phyloP scores from a whole-genome alignment of 2,329 filamentous ascomycete species.

The Colletotrichum lini region DNA sequence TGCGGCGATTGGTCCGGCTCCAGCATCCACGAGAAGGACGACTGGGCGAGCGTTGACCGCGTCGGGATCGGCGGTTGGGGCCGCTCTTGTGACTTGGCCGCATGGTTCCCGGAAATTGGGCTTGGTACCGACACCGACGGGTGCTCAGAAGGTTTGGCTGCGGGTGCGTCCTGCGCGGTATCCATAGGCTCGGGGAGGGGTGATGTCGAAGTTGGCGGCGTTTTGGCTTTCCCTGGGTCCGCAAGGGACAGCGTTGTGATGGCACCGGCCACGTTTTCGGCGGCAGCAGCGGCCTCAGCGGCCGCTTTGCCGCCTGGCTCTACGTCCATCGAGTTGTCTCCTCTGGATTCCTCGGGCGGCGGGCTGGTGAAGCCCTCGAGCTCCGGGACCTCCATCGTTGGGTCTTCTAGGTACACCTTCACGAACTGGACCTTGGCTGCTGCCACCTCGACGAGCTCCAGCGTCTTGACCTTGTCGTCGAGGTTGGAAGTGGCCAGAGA shows the following conservation, averaged over 20 bases:
- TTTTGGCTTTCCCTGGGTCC: conserved; percentile 1
- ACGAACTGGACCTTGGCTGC: conserved; percentile 76
- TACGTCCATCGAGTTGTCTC: conserved; percentile 32
- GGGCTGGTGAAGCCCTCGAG: conserved; percentile 33
- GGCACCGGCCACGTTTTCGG: conserved; percentile 24
- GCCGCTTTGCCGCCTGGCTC: conserved; percentile 16
- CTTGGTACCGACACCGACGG: conserved; percentile 24
- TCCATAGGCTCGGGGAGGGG: conserved; percentile 32
- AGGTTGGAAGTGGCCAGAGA: conserved; percentile 66
- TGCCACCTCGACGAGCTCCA: conserved; percentile 70
- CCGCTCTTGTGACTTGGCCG: conserved; percentile 14
- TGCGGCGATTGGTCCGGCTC: conserved; percentile 64
- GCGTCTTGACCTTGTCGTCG: conserved; percentile 63
- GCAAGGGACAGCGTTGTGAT: conserved; percentile 35
- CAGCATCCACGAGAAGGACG: conserved; percentile 86
- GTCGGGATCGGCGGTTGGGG: conserved; percentile 65
- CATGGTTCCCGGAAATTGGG: background rate
- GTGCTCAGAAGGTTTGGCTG: conserved; percentile 8
- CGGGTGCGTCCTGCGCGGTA: conserved; percentile 24
- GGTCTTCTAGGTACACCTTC: conserved; percentile 73
- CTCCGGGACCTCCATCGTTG: conserved; percentile 65
- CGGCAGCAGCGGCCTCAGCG: background rate
- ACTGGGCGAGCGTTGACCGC: conserved; percentile 78
- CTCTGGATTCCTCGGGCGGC: conserved; percentile 16
- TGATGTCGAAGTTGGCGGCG: background rate